Base-by-base conservation (phyloP, 345 rosid genomes). In the Melaleuca quinquenervia region DNA sequence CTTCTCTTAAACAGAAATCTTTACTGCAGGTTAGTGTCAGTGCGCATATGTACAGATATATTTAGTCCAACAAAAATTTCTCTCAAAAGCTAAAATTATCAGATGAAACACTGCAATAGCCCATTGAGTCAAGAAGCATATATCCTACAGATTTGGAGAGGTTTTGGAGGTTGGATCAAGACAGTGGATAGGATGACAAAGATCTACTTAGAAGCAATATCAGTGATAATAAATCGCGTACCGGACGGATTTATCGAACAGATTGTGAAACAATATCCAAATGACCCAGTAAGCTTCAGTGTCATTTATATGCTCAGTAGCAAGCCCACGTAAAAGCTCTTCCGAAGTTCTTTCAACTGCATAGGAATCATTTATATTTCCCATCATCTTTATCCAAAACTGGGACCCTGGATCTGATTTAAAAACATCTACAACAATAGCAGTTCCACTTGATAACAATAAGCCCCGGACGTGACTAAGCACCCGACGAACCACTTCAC, bases 231-330 rank as follows among this genome's bases (percentile, higher is more conserved):
- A 44, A 82, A 84, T 83, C 76, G 62, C 97, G 82, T 60, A 94
- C 98, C 98, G 94, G 90, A 94, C 87, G 44, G 98, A 92, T 83
- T 91, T 86, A 82, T 90, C 84, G 51, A 94, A 83, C 86, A 85
- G 83, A 74, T 49, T 88, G 88, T 91, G 91, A 91, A 94, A 97
- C 92, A 96, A 86, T 82, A 92, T 85, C 98, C 98, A 94, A 83
- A 95, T 89, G 83, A 89, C 92, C 98, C 98, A 96, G 87, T 94
- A 97, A 83, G 96, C 98, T 93, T 97, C 98, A 85, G 88, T 83
- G 87, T 96, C 98, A 88, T 88, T 93, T 56, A 90, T 93, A 87
- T 82, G 85, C 85, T 91, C 93, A 86, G 86, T 88, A 89, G 90
- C 93, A 87, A 97, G 91, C 90, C 94, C 96, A 88, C 83, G 93